Evolutionary conservation across 2,329 filamentous ascomycete species (phyloP), one percentile per base, ranked within the genome.

Genomic region (Pestalotiopsis sp.): DNA sequence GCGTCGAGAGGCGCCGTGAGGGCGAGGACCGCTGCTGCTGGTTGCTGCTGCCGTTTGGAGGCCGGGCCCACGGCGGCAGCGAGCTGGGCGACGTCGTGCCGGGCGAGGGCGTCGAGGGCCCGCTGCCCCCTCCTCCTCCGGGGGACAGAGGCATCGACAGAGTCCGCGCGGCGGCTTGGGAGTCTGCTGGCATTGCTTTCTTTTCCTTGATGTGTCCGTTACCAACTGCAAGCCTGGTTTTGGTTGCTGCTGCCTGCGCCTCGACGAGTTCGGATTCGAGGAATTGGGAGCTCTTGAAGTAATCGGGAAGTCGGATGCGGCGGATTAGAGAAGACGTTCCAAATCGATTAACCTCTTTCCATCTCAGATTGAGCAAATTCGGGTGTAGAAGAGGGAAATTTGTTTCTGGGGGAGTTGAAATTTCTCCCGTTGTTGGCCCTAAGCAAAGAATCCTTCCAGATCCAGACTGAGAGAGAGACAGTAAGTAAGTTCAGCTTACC

Each of bases 151-250:
- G 81, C 66, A 87, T 76, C 69, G 84, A 81, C 49, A 87, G 83
- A 60, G 82, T 84, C 73, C 82, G 84, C 67, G 85, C 85, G 69
- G 85, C 80, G 68, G 85, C 84, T 60, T 78, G 76, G 77, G 86
- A 85, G 79, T 88, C 83, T 74, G 82, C 82, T 41, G 85, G 84
- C 86, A 88, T 88, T 9, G 14, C 45, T 52, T 52, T 23, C 45
- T n/a, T n/a, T 52, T 3, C 45, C 7, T 52, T 36, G 7, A 36
- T 36, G 31, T 36, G 31, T 36, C 6, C 31, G 31, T 36, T 36
- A 9, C 31, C 7, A 36, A 36, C 31, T 36, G 31, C 31, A 36
- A 36, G 31, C 31, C 31, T 31, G 27, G 6, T 7, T 31, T 31
- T 31, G 27, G 6, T 31, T 31, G 27, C 27, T 31, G 27, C 27